A percentile compares a stretch with the other conserved stretches of the same genome.
Conservation (phyloP, 78 protist species). For the Acrasis kona region DNA sequence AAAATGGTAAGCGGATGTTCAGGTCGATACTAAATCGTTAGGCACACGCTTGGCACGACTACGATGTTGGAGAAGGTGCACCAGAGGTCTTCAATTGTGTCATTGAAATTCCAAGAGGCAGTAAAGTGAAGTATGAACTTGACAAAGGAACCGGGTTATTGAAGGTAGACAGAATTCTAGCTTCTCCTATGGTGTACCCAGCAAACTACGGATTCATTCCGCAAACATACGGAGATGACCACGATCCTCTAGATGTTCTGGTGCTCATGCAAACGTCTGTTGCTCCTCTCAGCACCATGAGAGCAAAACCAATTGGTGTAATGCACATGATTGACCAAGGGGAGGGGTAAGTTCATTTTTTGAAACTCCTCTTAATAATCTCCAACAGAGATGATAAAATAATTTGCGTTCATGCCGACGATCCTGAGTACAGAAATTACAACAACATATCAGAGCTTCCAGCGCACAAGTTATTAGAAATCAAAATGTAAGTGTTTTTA, state of each 20-base stretch:
- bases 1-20: too few relatives aligned
- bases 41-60: neutral
- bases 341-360: too few relatives aligned
- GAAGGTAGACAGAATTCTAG: slow-evolving; percentile 8
- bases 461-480: too few relatives aligned
- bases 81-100: slow-evolving; percentile 4
- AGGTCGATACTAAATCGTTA: too few relatives aligned
- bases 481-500: too few relatives aligned
- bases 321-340: too few relatives aligned
- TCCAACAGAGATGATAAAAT: too few relatives aligned
- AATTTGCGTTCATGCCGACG: too few relatives aligned
- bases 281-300: neutral
- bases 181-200: slow-evolving; percentile 12
- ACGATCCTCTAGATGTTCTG: slow-evolving; percentile 12
- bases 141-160: slow-evolving; percentile 17
- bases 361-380: too few relatives aligned
- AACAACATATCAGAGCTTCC: too few relatives aligned
- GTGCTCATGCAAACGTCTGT: neutral
- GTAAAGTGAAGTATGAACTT: slow-evolving; percentile 1
- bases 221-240: slow-evolving; percentile 3
- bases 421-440: too few relatives aligned
- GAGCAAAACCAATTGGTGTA: neutral
- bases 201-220: slow-evolving; percentile 24
- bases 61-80: too few relatives aligned
- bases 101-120: slow-evolving; percentile 5